Conservation (phyloP, 208 protist species). For the Leishmania amazonensis region DNA sequence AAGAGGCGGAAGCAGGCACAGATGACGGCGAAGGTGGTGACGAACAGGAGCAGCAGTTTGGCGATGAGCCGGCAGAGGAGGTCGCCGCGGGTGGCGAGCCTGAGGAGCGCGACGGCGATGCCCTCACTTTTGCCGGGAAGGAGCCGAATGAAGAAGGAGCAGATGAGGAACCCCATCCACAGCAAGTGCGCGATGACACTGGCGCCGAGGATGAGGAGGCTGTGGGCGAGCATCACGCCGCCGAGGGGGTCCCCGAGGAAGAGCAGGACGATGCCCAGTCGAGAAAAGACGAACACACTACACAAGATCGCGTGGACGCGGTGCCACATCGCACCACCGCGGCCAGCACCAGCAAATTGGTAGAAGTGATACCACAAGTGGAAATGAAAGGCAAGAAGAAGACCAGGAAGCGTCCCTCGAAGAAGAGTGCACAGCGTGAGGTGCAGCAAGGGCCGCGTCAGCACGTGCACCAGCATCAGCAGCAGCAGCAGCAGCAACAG, state of each 20-base stretch:
- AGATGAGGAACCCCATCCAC: background rate
- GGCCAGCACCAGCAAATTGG: background rate
- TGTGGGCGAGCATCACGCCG: no score
- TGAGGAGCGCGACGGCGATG: background rate
- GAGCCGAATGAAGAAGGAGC: background rate
- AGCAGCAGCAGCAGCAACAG: background rate
- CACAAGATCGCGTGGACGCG: constrained; percentile 9
- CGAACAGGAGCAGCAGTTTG: background rate
- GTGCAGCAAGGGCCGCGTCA: background rate
- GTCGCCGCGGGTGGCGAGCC: background rate
- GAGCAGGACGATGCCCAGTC: constrained; percentile 10
- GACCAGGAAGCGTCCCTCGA: background rate
- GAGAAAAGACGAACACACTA: constrained; percentile 14
- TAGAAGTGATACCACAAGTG: background rate
- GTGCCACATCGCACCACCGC: background rate
- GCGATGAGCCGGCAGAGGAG: background rate
- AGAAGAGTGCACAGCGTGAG: background rate
- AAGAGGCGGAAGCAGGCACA: constrained; percentile 4
- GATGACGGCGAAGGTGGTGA: background rate
- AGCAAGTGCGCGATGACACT: background rate
- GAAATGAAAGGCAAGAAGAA: background rate
- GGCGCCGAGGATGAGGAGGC: background rate
- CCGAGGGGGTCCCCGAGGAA: constrained; percentile 2
- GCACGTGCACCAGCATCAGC: background rate
- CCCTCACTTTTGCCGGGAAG: background rate